Base-by-base conservation (phyloP, 192 early-diverging fungal genomes). In the Rhizoclosmatium globosum region DNA sequence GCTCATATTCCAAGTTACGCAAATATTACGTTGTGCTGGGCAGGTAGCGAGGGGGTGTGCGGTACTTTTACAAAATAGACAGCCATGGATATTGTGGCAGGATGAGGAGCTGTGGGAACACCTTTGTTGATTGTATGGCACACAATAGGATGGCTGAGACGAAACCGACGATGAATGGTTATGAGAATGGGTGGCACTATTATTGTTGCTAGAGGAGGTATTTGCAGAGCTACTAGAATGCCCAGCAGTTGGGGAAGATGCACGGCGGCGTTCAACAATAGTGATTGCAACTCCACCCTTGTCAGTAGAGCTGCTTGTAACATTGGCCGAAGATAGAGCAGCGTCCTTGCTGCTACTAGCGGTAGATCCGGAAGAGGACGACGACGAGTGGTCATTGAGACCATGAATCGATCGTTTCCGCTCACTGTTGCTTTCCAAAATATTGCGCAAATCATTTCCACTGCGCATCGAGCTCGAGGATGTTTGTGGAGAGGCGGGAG, bases 1-100 rank as follows among this genome's bases (percentile, higher is more conserved):
- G 31, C 39, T 71, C 77, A 79, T 79, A 47, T 79, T 79, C 77
- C 77, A 79, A 15, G 67, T 69, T 15, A 79, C 77, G 60, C 77
- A 79, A 47, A 79, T 71, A 61, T 66, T 62, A 7, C 60, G 60
- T 62, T 61, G 69, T 1, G 69, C 41, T 31, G 64, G 70, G 43
- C 78, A 79, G 39, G 77, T 64, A 13, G 53, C 38, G 60, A 62
- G 60, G 21, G 60, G 60, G 60, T 62, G 60, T 62, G 60, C 4
- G 23, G 60, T 62, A 39, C 21, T 31, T 9, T 39, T 7, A 62
- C 60, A 62, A 21, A 31, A 62, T 4, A 62, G 60, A 62, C 60
- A 62, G 9, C 38, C 38, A 1, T 62, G 60, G 23, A 62, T 19
- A 39, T 62, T 62, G 60, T 62, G 60, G 38, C 60, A 46, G 4